Base-by-base conservation (phyloP, 2,329 filamentous ascomycete species). In the Sporothrix inflata region DNA sequence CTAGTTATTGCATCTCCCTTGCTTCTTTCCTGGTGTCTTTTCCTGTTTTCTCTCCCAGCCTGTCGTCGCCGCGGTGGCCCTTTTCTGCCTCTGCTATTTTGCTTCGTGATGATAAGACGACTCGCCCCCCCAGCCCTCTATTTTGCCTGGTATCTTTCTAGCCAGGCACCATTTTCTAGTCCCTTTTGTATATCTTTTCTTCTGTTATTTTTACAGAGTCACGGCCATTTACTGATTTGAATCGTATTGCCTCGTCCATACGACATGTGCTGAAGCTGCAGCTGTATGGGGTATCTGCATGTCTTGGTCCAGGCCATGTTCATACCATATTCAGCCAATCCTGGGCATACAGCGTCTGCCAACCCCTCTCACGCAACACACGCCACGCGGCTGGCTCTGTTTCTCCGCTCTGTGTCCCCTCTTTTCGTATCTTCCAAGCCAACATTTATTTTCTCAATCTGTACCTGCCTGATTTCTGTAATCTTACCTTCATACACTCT, bases 1-100 rank as follows among this genome's bases (percentile, higher is more conserved):
- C 63, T 49, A 49, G 16, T 34, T 27, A 47, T 66, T 66, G 42
- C 42, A n/a, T 66, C 42, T 49, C 63, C 63, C 63, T 66, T 66
- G 42, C 63, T 49, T 49, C 24, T 19, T 45, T 45, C 3, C 21
- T 14, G 11, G 38, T 65, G 40, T 65, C 21, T 24, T 11, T 30
- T 5, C 38, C 27, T 38, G 6, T 34, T 34, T 8, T 24, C 9
- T 11, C 14, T 27, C 60, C 9, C 21, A 42, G 60, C 60, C 60
- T 7, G 24, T 45, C 12, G 8, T 45, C n/a, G 21, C 12, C 60
- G 12, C 9, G 38, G 40, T 3, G 60, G 21, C 21, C 1, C 7
- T 45, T 45, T 45, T 65, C 11, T 27, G n/a, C 21, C 21, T 63
- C 6, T 27, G 2, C 4, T 21, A 24, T 21, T 16, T 42, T 11